These are phyloP conservation scores for Phytophthora agathidicida DNA, from an alignment of 352 stramenopile species.

Conservation along the genomic window DNA sequence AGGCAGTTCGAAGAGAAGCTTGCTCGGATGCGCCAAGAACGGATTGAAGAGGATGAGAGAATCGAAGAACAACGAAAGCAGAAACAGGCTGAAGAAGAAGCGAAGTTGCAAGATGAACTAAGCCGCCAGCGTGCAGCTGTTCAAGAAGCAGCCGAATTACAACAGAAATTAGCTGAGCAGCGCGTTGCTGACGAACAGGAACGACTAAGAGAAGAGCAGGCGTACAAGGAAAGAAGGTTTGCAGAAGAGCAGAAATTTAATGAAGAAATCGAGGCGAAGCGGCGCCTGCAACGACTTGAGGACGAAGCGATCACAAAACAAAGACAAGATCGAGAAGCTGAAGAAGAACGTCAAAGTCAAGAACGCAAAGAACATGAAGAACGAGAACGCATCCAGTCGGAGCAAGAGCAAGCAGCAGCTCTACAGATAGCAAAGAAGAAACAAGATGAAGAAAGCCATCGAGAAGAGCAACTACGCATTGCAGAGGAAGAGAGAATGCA, in stretches of 20 bases:
- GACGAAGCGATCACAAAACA: constrained; percentile 18
- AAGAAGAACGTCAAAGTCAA: constrained; percentile 23
- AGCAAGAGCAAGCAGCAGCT: constrained; percentile 3
- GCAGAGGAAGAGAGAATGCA: constrained; percentile 4
- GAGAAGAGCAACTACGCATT: background rate
- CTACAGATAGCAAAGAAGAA: constrained; percentile 17
- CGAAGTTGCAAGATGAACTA: constrained; percentile 38
- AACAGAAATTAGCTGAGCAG: constrained; percentile 33
- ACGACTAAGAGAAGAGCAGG: constrained; percentile 27
- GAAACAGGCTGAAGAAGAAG: constrained; percentile 39
- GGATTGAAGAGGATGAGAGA: constrained; percentile 46
- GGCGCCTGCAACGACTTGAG: constrained; percentile 23
- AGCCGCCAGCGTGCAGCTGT: constrained; percentile 38
- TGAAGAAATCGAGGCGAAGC: constrained; percentile 27
- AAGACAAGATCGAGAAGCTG: constrained; percentile 16
- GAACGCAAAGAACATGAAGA: constrained; percentile 4
- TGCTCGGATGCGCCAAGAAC: constrained; percentile 34
- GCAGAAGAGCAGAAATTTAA: constrained; percentile 26
- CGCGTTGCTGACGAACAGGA: constrained; percentile 28
- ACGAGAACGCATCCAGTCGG: constrained; percentile 9
- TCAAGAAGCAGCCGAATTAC: constrained; percentile 35
- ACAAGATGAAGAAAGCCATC: constrained; percentile 19
- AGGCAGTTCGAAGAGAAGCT: constrained; percentile 56
- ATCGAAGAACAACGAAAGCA: constrained; percentile 29
- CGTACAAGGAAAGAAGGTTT: constrained; percentile 18